Evolutionary conservation across 1,284 basidiomycete species (phyloP).

Genomic region (Ganoderma lucidum): DNA sequence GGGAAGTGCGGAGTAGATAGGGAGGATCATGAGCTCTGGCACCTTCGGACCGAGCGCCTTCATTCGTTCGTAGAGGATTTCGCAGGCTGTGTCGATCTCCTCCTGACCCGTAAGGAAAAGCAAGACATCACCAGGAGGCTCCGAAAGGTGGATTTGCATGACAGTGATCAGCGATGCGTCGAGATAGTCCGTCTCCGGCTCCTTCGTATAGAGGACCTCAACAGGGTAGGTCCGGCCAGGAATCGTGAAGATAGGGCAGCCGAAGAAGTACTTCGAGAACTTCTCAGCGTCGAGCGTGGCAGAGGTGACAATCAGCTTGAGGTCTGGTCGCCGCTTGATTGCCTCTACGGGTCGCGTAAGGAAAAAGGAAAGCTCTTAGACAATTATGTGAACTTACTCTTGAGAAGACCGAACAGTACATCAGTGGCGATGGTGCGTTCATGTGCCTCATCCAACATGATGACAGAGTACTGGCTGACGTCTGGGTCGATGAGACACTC

Average conservation of each 20-base stretch:
- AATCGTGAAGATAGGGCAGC: slow-evolving; percentile 99
- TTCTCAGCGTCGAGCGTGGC: slow-evolving; percentile 99
- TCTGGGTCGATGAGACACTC: slow-evolving; percentile 97
- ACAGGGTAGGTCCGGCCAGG: slow-evolving; percentile 99
- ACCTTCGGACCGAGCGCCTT: slow-evolving; percentile 97
- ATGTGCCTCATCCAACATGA: slow-evolving; percentile 99
- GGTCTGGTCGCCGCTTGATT: slow-evolving; percentile 91
- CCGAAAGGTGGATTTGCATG: slow-evolving; percentile 99
- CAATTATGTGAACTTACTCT: slow-evolving; percentile 71
- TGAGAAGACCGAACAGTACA: slow-evolving; percentile 95
- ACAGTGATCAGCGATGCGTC: slow-evolving; percentile 98
- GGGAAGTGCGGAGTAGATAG: slow-evolving; percentile 97
- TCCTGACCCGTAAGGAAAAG: slow-evolving; percentile 99
- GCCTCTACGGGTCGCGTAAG: slow-evolving; percentile 72
- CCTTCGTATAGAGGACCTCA: slow-evolving; percentile 97
- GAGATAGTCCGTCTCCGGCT: slow-evolving; percentile 98
- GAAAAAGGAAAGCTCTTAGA: neutral
- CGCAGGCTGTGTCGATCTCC: slow-evolving; percentile 98
- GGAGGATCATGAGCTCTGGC: slow-evolving; percentile 95
- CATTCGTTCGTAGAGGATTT: slow-evolving; percentile 98
- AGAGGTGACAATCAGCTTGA: slow-evolving; percentile 98
- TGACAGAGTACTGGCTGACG: slow-evolving; percentile 90
- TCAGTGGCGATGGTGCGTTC: slow-evolving; percentile 98
- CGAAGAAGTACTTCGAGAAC: slow-evolving; percentile 98
- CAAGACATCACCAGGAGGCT: slow-evolving; percentile 95